Base-by-base conservation (phyloP, 1,139 yeast genomes). In the Pneumocystis oryctolagi region DNA sequence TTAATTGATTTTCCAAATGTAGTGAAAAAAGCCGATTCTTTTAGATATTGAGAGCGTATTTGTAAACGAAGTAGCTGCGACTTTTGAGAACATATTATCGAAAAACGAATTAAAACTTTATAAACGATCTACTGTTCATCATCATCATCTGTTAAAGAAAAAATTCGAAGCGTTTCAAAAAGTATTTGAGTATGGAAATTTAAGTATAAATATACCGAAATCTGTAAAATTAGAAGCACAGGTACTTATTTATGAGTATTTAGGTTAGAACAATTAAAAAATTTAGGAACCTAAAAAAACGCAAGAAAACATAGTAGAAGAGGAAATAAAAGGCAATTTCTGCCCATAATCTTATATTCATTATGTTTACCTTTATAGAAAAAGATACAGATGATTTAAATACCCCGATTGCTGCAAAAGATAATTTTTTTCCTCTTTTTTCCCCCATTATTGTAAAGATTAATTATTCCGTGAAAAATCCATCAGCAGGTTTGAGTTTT, bases 401-500 rank as follows among this genome's bases (percentile, higher is more conserved):
- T 28, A 40, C 42, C 5, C 58, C 57, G 4, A 56, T 62, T 14
- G 16, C 62, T 1, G 2, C 56, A 53, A 39, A 63, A 5, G 39
- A 40, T 18, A 66, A 63, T 25, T n/a, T 61, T 3, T 61, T 59
- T 20, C 60, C 56, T 14, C 58, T 80, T 0, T 87, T 82, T 71
- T 82, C 87, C 3, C 95, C 97, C 0, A 75, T 94, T 2, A 82
- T 82, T 30, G 75, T 94, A 16, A 82, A 80, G 64, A 83, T 94
- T 37, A 85, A 81, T 65, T 94, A 87, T 70, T 79, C 79, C 60
- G 73, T 88, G 6, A 76, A 75, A 60, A 85, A 87, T 66, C 87
- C 95, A 1, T 80, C 79, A 58, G 82, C 83, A 65, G 99, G 99
- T 1, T 75, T 94, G 32, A 79, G 80, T 64, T 94, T 92, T 72